Evolutionary conservation across 2,329 filamentous ascomycete species (phyloP).

Genomic region (Neophaeococcomyces aloes): DNA sequence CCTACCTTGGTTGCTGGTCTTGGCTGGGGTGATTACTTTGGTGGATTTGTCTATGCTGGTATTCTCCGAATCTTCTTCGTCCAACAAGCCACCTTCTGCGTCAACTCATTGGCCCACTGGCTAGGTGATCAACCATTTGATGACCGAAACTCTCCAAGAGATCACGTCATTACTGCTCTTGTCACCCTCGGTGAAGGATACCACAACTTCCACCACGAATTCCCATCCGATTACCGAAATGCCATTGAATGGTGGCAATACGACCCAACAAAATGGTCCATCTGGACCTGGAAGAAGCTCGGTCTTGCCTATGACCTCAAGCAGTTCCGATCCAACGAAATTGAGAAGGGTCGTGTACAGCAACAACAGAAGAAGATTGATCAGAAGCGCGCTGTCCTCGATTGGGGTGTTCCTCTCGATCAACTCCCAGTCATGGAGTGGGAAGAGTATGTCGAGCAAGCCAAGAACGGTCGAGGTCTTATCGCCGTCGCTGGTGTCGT

Average conservation of each 20-base stretch:
- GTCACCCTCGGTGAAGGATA: constrained; percentile 82
- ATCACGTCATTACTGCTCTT: constrained; percentile 75
- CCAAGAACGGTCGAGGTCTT: constrained; percentile 66
- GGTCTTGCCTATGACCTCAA: constrained; percentile 79
- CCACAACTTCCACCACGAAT: constrained; percentile 95
- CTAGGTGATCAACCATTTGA: constrained; percentile 87
- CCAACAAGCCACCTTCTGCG: constrained; percentile 85
- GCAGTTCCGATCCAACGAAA: constrained; percentile 84
- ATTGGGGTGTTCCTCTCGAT: constrained; percentile 79
- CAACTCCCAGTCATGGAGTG: constrained; percentile 76
- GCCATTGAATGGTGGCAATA: constrained; percentile 87
- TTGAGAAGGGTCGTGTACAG: constrained; percentile 82
- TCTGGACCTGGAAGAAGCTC: constrained; percentile 73
- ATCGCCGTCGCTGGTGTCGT: constrained; percentile 73
- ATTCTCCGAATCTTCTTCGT: constrained; percentile 83
- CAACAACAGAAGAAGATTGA: constrained; percentile 89
- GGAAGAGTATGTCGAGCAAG: constrained; percentile 72
- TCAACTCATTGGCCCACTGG: constrained; percentile 86
- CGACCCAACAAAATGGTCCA: constrained; percentile 83
- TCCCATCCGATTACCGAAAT: constrained; percentile 86
- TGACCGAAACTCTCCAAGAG: constrained; percentile 81
- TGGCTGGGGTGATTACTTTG: constrained; percentile 69
- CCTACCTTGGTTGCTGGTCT: constrained; percentile 66
- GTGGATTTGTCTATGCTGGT: constrained; percentile 74
- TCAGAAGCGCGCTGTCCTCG: constrained; percentile 68